phyloP scores from a whole-genome alignment of 164 flowering plant genomes.

The Piper betle region DNA sequence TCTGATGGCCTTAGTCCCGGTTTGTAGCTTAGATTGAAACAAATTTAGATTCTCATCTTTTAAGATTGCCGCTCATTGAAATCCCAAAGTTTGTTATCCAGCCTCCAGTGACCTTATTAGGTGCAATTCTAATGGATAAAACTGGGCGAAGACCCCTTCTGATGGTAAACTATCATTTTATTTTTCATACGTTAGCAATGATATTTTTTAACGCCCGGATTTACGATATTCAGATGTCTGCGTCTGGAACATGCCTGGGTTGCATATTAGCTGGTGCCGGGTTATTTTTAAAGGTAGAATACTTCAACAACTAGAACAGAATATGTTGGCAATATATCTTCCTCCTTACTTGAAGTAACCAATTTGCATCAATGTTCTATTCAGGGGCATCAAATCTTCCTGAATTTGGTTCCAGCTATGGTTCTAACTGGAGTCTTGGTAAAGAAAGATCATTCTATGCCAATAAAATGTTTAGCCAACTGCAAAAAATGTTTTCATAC shows the following conservation, averaged over 20 bases:
- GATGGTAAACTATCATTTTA: conserved; percentile 32
- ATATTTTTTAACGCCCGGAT: neutral
- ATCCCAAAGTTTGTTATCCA: conserved; percentile 9
- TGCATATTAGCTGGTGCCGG: conserved; percentile 40
- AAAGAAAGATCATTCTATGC: neutral
- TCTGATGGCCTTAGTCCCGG: conserved; percentile 31
- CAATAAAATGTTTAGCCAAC: neutral
- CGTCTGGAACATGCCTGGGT: conserved; percentile 52
- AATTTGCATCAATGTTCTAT: conserved; percentile 3
- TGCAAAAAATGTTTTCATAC: neutral
- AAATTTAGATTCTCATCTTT: neutral
- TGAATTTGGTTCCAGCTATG: conserved; percentile 31
- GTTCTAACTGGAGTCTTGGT: conserved; percentile 76
- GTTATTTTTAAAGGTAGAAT: conserved; percentile 64
- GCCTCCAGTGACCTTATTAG: conserved; percentile 57
- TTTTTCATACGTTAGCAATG: neutral
- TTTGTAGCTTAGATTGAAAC: conserved; percentile 7
- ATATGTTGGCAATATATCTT: neutral
- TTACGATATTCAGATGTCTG: conserved; percentile 40
- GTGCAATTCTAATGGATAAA: conserved; percentile 51
- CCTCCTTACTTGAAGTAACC: neutral
- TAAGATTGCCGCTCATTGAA: neutral
- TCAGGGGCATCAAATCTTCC: conserved; percentile 39
- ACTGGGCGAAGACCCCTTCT: conserved; percentile 80
- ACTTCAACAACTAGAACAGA: neutral